Base-by-base conservation (phyloP, 345 rosid species). In the Limnanthes douglasii region DNA sequence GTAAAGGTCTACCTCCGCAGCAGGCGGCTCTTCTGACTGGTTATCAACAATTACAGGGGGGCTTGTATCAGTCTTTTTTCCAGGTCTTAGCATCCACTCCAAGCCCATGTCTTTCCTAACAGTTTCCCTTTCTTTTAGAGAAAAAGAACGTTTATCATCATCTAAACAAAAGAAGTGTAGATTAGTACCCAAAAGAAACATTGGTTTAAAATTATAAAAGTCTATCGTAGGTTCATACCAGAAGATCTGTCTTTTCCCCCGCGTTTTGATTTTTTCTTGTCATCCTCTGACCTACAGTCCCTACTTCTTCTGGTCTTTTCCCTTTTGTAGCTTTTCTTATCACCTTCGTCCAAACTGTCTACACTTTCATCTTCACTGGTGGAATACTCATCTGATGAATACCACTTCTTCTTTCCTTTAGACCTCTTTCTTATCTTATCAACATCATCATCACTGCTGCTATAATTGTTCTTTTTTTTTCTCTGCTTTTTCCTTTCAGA, bases 41-140 rank as follows among this genome's bases (percentile, higher is more conserved):
- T 36, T 55, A 16, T 62, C 65, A 28, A 45, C 64, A 23, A 11
- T 51, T 16, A 48, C 36, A 10, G 53, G 18, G 38, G 73, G 62
- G 30, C 16, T 48, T 34, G 33, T 61, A 25, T 62, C 68, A 4
- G 48, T 23, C 45, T 45, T 63, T n/a, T 48, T 58, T 5, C 67
- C 60, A 10, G 95, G 86, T 37, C 64, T 68, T 19, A 84, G 58
- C 98, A 90, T 90, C 81, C 84, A 90, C 34, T 77, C 95, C 18
- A 90, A 66, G 9, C 95, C 98, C 50, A 64, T 66, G 25, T 62
- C 76, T 43, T 61, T 77, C 39, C 98, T 74, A 16, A 36, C 70
- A 53, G 62, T 68, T 21, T 76, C 73, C 28, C 56, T 59, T 3
- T 65, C 62, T 30, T 48, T 60, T 13, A 21, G 4, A 25, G 51